Evolutionary conservation across 768 basidiomycete species (phyloP).

Genomic region (Crassisporium funariophilum): DNA sequence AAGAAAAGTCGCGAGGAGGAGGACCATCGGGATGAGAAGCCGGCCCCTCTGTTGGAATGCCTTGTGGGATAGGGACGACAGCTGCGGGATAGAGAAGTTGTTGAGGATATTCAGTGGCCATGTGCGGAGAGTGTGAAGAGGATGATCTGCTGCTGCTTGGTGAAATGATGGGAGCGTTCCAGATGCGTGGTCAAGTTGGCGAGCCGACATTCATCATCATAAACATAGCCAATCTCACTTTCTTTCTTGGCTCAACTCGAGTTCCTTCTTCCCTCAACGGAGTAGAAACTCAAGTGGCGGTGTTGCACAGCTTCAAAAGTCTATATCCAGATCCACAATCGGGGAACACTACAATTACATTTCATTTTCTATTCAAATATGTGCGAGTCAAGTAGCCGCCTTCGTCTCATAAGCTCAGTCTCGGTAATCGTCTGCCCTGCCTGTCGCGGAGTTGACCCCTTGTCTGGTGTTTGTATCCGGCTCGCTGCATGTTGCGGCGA

Average conservation of each 20-base stretch:
- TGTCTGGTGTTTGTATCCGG: constrained; percentile 18
- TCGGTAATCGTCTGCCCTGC: constrained; percentile 75
- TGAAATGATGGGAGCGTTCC: constrained; percentile 30
- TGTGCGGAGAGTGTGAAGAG: constrained; percentile 34
- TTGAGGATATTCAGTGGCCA: constrained; percentile 39
- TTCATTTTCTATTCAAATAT: constrained; percentile 47
- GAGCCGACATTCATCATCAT: constrained; percentile 13
- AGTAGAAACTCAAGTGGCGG: constrained; percentile 40
- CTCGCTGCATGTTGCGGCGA: too few species aligned
- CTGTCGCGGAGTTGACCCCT: constrained; percentile 38
- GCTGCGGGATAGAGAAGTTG: constrained; percentile 40
- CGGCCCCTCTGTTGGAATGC: constrained; percentile 44
- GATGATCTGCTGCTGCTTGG: constrained; percentile 16
- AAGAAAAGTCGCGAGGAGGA: constrained; percentile 43
- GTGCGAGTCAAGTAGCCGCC: constrained; percentile 75
- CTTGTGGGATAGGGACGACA: constrained; percentile 42
- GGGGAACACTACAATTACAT: constrained; percentile 14
- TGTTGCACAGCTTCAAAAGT: constrained; percentile 38
- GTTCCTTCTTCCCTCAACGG: too few species aligned
- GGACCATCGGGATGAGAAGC: constrained; percentile 44
- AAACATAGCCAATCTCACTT: too few species aligned
- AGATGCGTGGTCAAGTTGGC: constrained; percentile 21
- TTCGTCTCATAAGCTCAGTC: constrained; percentile 74
- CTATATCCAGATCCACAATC: too few species aligned
- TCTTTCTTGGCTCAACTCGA: too few species aligned